These are phyloP conservation scores for Calycina marina DNA, from an alignment of 2,329 filamentous ascomycete genomes.

Conservation along the genomic window DNA sequence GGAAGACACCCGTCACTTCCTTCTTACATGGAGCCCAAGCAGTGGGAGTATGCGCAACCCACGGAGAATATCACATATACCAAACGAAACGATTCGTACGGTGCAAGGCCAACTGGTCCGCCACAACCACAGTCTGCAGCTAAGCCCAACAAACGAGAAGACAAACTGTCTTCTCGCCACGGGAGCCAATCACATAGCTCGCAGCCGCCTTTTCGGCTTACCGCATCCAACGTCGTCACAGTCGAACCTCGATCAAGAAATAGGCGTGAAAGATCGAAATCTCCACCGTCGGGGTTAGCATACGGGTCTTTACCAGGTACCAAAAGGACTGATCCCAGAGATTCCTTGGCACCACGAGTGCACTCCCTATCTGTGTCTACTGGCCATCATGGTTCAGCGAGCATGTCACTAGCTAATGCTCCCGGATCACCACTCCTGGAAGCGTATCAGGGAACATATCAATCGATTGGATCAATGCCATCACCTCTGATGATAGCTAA, in stretches of 20 bases:
- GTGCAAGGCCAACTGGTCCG: constrained; percentile 9
- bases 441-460: constrained; percentile 85
- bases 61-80: constrained; percentile 24
- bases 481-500: constrained; percentile 52
- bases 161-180: constrained; percentile 6
- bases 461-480: constrained; percentile 89
- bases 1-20: constrained; percentile 5
- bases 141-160: constrained; percentile 1
- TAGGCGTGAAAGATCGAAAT: constrained; percentile 1
- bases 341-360: constrained; percentile 17
- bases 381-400: constrained; percentile 14
- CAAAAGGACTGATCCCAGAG: constrained; percentile 7
- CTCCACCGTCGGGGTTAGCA: neutral
- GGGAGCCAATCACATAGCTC: constrained; percentile 4
- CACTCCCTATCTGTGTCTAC: constrained; percentile 19
- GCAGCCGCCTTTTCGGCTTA: constrained; percentile 8
- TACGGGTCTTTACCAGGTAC: constrained; percentile 10
- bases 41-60: constrained; percentile 26
- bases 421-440: constrained; percentile 79
- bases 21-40: constrained; percentile 19
- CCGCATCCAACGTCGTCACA: constrained; percentile 16
- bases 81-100: constrained; percentile 14
- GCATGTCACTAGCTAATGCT: constrained; percentile 35
- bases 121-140: constrained; percentile 4
- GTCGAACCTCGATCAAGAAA: constrained; percentile 18